Percentiles rank a stretch among this genome's conserved stretches.
Evolutionary conservation across 2,329 filamentous ascomycete species (phyloP).

Genomic region (Claviceps fusiformis): DNA sequence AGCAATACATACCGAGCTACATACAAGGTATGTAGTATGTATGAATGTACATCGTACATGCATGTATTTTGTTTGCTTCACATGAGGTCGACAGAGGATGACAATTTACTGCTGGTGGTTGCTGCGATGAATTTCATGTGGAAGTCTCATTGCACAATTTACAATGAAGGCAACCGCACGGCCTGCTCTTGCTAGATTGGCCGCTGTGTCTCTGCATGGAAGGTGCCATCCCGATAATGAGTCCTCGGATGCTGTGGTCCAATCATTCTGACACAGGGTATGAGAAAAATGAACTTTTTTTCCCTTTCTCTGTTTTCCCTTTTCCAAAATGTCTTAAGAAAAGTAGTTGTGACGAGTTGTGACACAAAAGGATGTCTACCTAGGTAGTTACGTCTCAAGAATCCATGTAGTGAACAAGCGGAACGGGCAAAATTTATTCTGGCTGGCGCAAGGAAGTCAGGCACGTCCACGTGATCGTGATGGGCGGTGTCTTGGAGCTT

Average conservation of each 20-base stretch:
- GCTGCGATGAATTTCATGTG: background rate
- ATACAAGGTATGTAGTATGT: too few relatives aligned
- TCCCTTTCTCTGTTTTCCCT: too few relatives aligned
- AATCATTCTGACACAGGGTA: background rate
- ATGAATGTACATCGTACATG: too few relatives aligned
- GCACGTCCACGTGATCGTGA: background rate
- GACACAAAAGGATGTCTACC: too few relatives aligned
- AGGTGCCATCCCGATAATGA: background rate
- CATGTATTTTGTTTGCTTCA: background rate
- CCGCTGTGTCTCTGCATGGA: background rate
- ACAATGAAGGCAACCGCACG: background rate
- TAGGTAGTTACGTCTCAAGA: background rate
- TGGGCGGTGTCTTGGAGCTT: background rate
- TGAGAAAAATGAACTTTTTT: too few relatives aligned
- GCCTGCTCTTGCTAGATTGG: background rate
- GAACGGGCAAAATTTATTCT: background rate
- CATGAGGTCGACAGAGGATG: too few relatives aligned
- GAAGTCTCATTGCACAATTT: background rate
- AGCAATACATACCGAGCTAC: background rate
- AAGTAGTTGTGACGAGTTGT: too few relatives aligned
- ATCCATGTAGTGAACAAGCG: background rate
- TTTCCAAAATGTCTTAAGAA: too few relatives aligned
- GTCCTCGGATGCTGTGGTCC: background rate
- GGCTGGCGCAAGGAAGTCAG: too few relatives aligned
- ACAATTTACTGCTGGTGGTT: background rate